Evolutionary conservation across 2,329 filamentous ascomycete species (phyloP), one percentile per base, ranked within the genome.

Genomic region (Calonectria hawksworthii): DNA sequence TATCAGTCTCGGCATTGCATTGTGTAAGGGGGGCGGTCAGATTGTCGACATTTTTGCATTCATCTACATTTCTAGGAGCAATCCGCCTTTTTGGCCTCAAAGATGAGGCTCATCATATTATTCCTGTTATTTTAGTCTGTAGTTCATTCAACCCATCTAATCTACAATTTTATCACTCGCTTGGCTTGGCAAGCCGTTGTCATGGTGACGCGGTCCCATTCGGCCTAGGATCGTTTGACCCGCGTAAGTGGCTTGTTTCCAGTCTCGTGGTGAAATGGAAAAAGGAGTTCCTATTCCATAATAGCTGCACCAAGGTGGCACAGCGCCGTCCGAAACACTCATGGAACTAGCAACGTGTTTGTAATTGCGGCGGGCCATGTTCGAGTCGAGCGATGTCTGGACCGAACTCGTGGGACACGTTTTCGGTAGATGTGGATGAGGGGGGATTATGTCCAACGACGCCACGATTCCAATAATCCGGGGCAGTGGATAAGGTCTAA

Each of bases 61-160:
- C 68, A 54, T 50, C 51, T 72, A 74, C n/a, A 74, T 70, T 70
- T 63, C 52, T 18, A 34, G 74, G 74, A 75, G 74, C 74, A 65
- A 75, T 75, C 74, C 74, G 61, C 66, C 65, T 44, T 34, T 21
- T 47, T 23, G 9, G 44, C 66, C 70, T 73, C 66, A 51, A 36
- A 65, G 63, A 65, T 44, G 70, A 72, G 72, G 72, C n/a, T 56
- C 44, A 72, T 72, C 38, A 41, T 41, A 65, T 41, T 64, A 51
- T 59, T 67, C 32, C 6, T 38, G 10, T 26, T 59, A 68, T 38
- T 26, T 56, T 68, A 66, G 63, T 63, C 34, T 63, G 63, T 52
- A 67, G 23, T 67, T 67, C 32, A 28, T 67, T 36, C 44, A 52
- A 30, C 34, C 50, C 32, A 38, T 10, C 32, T 70, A 47, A 59